phyloP scores from a whole-genome alignment of 208 protist species.

The Leishmania amazonensis region DNA sequence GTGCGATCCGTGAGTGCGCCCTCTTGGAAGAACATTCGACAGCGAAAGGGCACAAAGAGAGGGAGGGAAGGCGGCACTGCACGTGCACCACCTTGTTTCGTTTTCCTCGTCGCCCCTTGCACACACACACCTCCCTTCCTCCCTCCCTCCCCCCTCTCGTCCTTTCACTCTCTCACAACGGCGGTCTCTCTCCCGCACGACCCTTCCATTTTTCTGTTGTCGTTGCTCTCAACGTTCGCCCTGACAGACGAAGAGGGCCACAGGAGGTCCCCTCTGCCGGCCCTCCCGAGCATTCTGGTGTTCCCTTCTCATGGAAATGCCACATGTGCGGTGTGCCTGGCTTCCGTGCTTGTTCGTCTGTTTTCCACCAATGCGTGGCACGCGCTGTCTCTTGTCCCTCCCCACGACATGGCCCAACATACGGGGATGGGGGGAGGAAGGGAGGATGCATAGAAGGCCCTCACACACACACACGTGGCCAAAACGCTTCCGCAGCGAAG shows the following conservation, averaged over 20 bases:
- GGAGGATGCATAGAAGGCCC: background rate
- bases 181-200: too few species aligned
- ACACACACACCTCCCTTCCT: background rate
- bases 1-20: background rate
- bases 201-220: background rate
- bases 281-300: background rate
- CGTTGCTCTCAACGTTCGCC: background rate
- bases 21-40: background rate
- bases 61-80: background rate
- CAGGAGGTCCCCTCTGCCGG: background rate
- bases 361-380: background rate
- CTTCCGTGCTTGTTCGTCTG: background rate
- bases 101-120: background rate
- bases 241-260: background rate
- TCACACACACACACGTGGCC: background rate
- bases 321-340: background rate
- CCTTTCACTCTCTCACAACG: background rate
- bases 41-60: too few species aligned
- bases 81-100: background rate
- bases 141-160: background rate
- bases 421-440: background rate
- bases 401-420: background rate
- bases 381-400: background rate
- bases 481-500: background rate
- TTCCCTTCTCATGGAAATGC: background rate